Conservation (phyloP, 192 early-diverging fungal genomes). For the Tieghemiomyces parasiticus region DNA sequence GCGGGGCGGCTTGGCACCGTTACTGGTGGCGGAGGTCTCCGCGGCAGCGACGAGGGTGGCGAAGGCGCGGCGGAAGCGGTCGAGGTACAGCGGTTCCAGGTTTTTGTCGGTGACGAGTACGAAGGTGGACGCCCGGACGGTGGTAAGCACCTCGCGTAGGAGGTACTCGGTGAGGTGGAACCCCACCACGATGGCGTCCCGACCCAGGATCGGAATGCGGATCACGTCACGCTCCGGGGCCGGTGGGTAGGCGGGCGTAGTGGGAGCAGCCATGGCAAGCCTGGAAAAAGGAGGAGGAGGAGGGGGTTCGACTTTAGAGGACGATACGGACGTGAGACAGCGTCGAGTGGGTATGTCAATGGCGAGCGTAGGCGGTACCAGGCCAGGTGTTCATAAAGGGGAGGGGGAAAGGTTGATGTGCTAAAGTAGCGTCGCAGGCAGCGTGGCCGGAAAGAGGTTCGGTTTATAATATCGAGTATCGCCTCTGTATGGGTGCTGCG, state of each 20-base stretch:
- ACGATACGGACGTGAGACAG: no score
- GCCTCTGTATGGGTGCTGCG: no score
- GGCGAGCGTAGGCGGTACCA: no score
- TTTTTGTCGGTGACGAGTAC: conserved; percentile 79
- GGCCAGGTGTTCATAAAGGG: no score
- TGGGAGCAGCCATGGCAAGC: no score
- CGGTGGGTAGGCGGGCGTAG: background rate
- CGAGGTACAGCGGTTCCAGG: conserved; percentile 62
- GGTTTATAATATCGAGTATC: no score
- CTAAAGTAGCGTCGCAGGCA: no score
- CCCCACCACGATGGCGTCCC: conserved; percentile 78
- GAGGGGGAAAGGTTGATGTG: no score
- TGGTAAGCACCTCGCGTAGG: conserved; percentile 51
- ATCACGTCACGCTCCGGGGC: conserved; percentile 26
- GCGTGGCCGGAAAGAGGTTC: no score
- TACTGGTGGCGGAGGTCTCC: conserved; percentile 1
- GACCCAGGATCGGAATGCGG: conserved; percentile 72
- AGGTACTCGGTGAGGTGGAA: conserved; percentile 62
- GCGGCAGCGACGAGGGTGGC: conserved; percentile 18
- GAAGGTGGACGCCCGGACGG: conserved; percentile 66
- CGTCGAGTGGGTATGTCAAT: no score
- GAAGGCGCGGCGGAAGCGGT: conserved; percentile 37
- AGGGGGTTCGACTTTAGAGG: no score
- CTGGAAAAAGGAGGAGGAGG: no score
- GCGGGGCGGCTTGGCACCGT: conserved; percentile 22